These are phyloP conservation scores for Microstegium vimineum DNA, from an alignment of 176 grass and related monocot species.

Conservation along the genomic window DNA sequence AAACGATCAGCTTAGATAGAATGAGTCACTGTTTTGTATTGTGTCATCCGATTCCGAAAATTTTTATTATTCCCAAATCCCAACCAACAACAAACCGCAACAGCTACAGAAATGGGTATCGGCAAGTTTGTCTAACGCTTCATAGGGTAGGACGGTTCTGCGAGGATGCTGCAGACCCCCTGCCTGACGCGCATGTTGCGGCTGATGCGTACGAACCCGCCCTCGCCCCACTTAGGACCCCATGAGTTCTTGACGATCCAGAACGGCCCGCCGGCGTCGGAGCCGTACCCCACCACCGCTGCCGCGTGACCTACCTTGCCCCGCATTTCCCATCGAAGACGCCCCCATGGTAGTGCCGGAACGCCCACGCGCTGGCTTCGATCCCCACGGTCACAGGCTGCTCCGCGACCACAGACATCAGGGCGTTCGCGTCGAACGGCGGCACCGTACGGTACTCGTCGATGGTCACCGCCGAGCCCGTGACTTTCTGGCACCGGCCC, in stretches of 20 bases:
- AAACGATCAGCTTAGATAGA: too few species aligned
- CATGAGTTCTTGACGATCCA: constrained; percentile 72
- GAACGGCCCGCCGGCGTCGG: neutral
- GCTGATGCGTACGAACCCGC: constrained; percentile 47
- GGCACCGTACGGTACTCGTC: neutral
- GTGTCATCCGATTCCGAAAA: too few species aligned
- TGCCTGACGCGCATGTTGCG: neutral
- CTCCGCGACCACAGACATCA: constrained; percentile 28
- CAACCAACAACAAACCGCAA: too few species aligned
- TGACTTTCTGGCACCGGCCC: neutral
- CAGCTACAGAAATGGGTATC: neutral
- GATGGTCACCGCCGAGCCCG: neutral
- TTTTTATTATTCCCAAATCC: too few species aligned
- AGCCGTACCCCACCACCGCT: constrained; percentile 19
- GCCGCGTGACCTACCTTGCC: neutral
- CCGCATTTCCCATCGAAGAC: constrained; percentile 32
- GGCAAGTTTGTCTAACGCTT: neutral
- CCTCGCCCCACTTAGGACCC: constrained; percentile 50
- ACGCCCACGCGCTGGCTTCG: neutral
- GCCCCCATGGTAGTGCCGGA: constrained; percentile 15
- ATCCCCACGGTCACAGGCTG: constrained; percentile 47
- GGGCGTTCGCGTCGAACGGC: neutral
- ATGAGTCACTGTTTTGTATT: too few species aligned
- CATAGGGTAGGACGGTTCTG: neutral
- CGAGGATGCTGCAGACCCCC: constrained; percentile 31